Evolutionary conservation across 2,329 filamentous ascomycete genomes (phyloP), one percentile per base, ranked within the genome.

Genomic region (Apiospora phragmitis): DNA sequence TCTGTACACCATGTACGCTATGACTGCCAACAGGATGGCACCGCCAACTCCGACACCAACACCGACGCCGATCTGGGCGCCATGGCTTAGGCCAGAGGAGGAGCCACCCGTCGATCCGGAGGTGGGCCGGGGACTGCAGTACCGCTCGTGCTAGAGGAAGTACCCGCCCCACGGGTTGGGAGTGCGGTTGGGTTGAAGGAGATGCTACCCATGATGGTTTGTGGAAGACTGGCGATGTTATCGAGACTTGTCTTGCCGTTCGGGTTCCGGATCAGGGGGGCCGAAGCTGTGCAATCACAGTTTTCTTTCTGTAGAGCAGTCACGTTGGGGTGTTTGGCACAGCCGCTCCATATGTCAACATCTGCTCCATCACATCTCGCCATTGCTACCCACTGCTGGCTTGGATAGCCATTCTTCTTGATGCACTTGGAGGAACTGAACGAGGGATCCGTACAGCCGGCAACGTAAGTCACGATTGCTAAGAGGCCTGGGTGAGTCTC

Each of bases 391-490:
- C 74, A 77, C 41, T 75, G 73, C 32, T 77, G 74, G 43, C 75
- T 70, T 8, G 72, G 74, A 51, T 75, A 77, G 12, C 72, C 75
- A 24, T 73, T 71, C 49, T 76, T 76, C 67, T 76, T 72, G 18
- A 74, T 72, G 67, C 74, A 76, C 42, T 75, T 73, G 24, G 72
- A 70, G 1, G 74, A 74, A 4, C 70, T 74, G 47, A 73, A 76
- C 1, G 73, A 76, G 24, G 73, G 66, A 70, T 77, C 75, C 18
- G 76, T 77, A 47, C 76, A 77, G 4, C 75, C 75, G 2, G 75
- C 71, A 18, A 77, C 72, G 59, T 77, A 77, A 1, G 75, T 77
- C 45, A 77, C 76, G 43, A 72, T 72, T 16, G 72, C 76, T 77
- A 49, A 71, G n/a, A 14, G 68, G 45, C 26, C 35, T 14, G 18